Evolutionary conservation across 345 rosid genomes (phyloP).

Genomic region (Bruguiera parviflora): DNA sequence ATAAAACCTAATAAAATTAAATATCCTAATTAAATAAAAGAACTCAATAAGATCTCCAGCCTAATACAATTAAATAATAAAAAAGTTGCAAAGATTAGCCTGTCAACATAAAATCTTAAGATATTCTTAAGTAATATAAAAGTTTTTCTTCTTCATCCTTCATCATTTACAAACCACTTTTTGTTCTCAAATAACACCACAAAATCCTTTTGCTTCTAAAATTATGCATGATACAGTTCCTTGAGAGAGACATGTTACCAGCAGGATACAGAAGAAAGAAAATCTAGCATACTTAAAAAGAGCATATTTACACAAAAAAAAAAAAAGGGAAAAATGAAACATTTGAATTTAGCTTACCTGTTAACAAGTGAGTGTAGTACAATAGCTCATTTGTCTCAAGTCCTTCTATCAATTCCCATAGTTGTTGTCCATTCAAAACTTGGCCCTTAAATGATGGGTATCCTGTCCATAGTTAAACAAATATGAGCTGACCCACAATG

Average conservation of each 20-base stretch:
- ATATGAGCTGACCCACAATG: conserved; percentile 8
- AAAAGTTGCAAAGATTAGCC: too few species aligned
- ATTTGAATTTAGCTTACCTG: conserved; percentile 41
- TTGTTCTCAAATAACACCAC: background rate
- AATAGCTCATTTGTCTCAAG: conserved; percentile 78
- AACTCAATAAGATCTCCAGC: too few species aligned
- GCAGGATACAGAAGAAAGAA: background rate
- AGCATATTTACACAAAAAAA: too few species aligned
- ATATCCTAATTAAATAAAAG: too few species aligned
- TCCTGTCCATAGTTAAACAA: conserved; percentile 44
- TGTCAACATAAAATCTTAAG: too few species aligned
- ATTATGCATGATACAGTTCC: background rate
- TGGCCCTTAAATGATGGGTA: conserved; percentile 95
- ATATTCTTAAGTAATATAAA: too few species aligned
- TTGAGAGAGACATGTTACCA: background rate
- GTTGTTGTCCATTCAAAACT: conserved; percentile 81
- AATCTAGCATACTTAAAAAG: too few species aligned
- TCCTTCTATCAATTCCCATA: conserved; percentile 86
- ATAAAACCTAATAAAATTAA: too few species aligned
- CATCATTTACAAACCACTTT: background rate
- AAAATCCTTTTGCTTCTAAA: background rate
- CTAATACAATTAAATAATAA: too few species aligned
- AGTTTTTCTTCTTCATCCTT: too few species aligned
- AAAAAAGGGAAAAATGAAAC: background rate
- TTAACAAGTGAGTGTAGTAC: conserved; percentile 84